Evolutionary conservation across 306 rosid species (phyloP), one percentile per base, ranked within the genome.

Genomic region (Malus domestica): DNA sequence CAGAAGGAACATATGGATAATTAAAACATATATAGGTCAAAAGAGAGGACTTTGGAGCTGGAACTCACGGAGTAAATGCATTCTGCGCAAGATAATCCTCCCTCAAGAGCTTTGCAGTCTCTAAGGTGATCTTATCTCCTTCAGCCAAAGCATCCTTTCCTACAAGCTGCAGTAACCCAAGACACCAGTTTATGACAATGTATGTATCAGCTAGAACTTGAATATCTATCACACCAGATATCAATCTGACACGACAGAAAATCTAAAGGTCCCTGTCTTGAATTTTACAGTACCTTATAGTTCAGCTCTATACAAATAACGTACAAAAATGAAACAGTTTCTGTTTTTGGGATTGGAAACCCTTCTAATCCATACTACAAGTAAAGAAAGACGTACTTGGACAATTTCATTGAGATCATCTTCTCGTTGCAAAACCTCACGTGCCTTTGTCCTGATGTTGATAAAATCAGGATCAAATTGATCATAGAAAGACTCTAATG

Each of bases 61-160:
- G 57, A 35, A 83, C 96, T 87, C 66, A 96, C 99, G 98, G 93
- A 63, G 98, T 96, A 83, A 96, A 96, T 77, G 99, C 99, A 90
- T 96, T 96, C 83, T 96, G 99, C 59, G 99, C 99, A 67, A 96
- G 99, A 87, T 96, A 96, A 80, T 96, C 99, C 88, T 96, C 99
- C 81, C 99, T 93, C 97, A 96, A 88, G 77, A 96, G 98, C 83
- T 96, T 96, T 33, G 99, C 99, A 81, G 99, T 96, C 83, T 96
- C 99, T 58, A 96, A 78, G 77, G 97, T 96, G 81, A 96, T 96
- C 91, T 96, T 96, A 85, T 96, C 99, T 81, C 79, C 91, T 87
- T 96, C 99, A 71, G 99, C 99, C 67, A 96, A 89, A 79, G 99
- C 99, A 84, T 96, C 99, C 85, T 96, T 96, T 68, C 99, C 99